Evolutionary conservation across 192 early-diverging fungal species (phyloP), one percentile per base, ranked within the genome.

Genomic region (Gryganskiella cystojenkinii): DNA sequence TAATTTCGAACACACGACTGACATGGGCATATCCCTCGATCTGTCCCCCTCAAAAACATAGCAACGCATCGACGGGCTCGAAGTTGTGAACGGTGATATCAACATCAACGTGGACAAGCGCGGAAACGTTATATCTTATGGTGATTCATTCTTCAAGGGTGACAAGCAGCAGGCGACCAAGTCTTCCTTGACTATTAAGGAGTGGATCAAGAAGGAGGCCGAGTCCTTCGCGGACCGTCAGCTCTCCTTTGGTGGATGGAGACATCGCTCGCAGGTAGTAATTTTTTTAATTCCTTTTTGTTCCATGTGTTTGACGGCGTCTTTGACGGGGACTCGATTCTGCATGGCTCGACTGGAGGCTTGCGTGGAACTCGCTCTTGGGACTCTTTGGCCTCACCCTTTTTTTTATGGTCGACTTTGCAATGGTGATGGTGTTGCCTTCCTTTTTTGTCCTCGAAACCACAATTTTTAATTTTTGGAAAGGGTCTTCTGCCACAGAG

Each of bases 21-120:
- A 40, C 37, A 40, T 40, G 7, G 7, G 5, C 13, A 13, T 40
- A 5, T 13, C 13, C 37, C 37, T 9, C 37, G 5, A 40, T 9
- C 37, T 5, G 7, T 40, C 13, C 7, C 13, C 5, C 37, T 13
- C 37, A 40, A 9, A 9, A 5, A 40, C 13, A 9, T 88, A 89
- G 34, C 96, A 98, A 69, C 64, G 81, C 14, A 67, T 88, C 55
- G 71, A 91, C 49, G 95, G 89, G 8, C 44, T 93, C 10, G 85
- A 88, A 60, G 88, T 98, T 27, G 68, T 87, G 28, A 98, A 96
- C 73, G 93, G 88, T 44, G 90, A 96, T 63, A 93, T 92, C 37
- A 95, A 93, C 75, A 82, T 95, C 81, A 95, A 98, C 70, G 79
- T 96, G 42, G 89, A 91, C 49, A 22, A 65, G 17, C 47, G 82